Conservation (phyloP, 2,329 filamentous ascomycete species). For the Ophiocordyceps sinensis region DNA sequence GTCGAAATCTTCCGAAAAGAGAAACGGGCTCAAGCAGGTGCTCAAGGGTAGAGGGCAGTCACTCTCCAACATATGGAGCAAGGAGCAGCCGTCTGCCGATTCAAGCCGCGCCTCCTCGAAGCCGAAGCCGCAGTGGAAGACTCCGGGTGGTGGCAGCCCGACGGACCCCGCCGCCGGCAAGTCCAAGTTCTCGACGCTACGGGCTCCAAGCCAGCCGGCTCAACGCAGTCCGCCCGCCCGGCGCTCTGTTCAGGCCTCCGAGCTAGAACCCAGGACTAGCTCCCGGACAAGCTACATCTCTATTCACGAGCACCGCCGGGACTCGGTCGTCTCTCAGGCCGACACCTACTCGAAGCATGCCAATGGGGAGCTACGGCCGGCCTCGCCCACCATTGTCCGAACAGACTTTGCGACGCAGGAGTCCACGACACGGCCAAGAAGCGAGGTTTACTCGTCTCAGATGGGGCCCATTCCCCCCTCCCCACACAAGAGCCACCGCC, state of each 20-base stretch:
- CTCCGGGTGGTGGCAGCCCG: constrained; percentile 2
- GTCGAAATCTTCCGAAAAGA: constrained; percentile 9
- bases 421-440: constrained; percentile 6
- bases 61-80: constrained; percentile 33
- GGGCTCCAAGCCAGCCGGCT: constrained; percentile 1
- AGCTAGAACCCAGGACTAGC: constrained; percentile 20
- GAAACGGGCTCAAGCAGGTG: constrained; percentile 24
- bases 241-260: constrained; percentile 9
- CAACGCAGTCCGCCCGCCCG: constrained; percentile 1
- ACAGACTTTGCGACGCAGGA: constrained; percentile 12
- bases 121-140: constrained; percentile 12
- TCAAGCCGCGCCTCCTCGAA: constrained; percentile 6
- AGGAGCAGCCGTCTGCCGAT: constrained; percentile 21
- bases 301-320: constrained; percentile 33
- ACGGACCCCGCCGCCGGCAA: constrained; percentile 3
- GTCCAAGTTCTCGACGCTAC: constrained; percentile 2
- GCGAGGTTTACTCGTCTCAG: constrained; percentile 5
- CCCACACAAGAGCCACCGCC: constrained; percentile 10
- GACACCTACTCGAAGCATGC: constrained; percentile 40
- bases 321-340: constrained; percentile 40
- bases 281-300: constrained; percentile 35
- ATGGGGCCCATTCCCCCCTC: constrained; percentile 8
- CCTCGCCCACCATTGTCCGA: constrained; percentile 24
- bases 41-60: constrained; percentile 35
- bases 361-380: constrained; percentile 25